A percentile compares a stretch with the other conserved stretches of the same genome.
Evolutionary conservation across 163 green algal genomes (phyloP).

Genomic region (Volvox carteri): DNA sequence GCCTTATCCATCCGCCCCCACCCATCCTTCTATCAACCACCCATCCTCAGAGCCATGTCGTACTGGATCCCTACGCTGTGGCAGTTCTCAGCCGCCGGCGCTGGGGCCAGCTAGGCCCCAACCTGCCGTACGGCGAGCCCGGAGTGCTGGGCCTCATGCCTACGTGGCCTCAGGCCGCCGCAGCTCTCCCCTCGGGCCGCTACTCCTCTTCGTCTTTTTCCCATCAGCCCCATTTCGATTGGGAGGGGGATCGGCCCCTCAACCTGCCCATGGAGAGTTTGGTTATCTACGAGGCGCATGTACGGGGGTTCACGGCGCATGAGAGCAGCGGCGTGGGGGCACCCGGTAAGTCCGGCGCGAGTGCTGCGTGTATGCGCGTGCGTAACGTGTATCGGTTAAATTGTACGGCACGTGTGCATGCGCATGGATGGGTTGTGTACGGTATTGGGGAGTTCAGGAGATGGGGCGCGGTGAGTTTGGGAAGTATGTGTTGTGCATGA

Average conservation of each 20-base stretch:
- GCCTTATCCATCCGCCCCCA: no score
- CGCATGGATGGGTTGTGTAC: no score
- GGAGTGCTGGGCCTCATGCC: constrained; percentile 74
- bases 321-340: constrained; percentile 51
- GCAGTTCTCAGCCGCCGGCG: constrained; percentile 74
- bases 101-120: constrained; percentile 83
- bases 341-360: constrained; percentile 38
- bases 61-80: constrained; percentile 90
- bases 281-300: constrained; percentile 98
- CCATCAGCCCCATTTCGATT: constrained; percentile 59
- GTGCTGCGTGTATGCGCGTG: no score
- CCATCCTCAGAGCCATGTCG: constrained; percentile 72
- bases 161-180: constrained; percentile 83
- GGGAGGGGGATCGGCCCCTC: constrained; percentile 86
- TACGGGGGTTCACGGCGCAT: constrained; percentile 90
- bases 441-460: no score
- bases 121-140: constrained; percentile 74
- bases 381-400: no score
- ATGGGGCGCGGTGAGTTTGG: no score
- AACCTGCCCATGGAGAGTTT: constrained; percentile 89
- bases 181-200: constrained; percentile 45
- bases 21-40: no score
- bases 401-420: neutral
- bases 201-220: neutral
- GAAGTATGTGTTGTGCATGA: no score